Evolutionary conservation across 768 basidiomycete species (phyloP), one percentile per base, ranked within the genome.

Genomic region (Postia placenta): DNA sequence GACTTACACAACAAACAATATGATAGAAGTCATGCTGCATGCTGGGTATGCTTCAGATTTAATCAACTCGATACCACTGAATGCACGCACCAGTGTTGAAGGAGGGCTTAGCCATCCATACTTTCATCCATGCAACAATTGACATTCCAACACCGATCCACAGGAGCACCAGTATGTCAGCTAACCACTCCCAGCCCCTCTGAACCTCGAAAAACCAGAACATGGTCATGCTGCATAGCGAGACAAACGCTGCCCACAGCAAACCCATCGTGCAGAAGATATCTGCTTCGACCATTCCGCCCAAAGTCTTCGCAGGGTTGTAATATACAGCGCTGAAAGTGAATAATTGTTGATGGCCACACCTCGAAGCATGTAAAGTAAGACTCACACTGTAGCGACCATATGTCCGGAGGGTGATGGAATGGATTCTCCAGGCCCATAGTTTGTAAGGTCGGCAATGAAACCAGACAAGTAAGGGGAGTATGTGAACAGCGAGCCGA

Each of bases 401-500:
- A 95, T 83, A 67, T 96, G 93, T 1, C 84, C 91, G 51, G 85
- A 85, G 9, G 85, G 82, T 12, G 84, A 81, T 2, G 88, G 87
- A n/a, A 66, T 64, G 15, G 66, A 65, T 4, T 59, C 61, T 14
- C 72, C 71, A 7, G 73, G 69, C 51, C 78, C 69, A 37, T 75
- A 72, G 57, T 77, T 70, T 5, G 79, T 69, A 53, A 84, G 55
- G 60, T 83, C 79, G 3, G 82, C 75, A 52, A 94, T 75, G 42
- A 88, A 66, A 6, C 73, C 72, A 9, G 92, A 83, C 11, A 99
- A 73, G 22, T 72, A 69, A 0, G 88, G 83, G 3, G 82, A 81
- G 61, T 92, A 98, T 1, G 96, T 99, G 75, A 98, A 99, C 11
- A 97, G 72, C 0, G 89, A 92, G 4, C 78, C 93, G 46, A 97